Percentiles rank a stretch among this genome's conserved stretches.
These are phyloP conservation scores for Pythium folliculosum DNA, from an alignment of 352 stramenopile species.

Conservation along the genomic window DNA sequence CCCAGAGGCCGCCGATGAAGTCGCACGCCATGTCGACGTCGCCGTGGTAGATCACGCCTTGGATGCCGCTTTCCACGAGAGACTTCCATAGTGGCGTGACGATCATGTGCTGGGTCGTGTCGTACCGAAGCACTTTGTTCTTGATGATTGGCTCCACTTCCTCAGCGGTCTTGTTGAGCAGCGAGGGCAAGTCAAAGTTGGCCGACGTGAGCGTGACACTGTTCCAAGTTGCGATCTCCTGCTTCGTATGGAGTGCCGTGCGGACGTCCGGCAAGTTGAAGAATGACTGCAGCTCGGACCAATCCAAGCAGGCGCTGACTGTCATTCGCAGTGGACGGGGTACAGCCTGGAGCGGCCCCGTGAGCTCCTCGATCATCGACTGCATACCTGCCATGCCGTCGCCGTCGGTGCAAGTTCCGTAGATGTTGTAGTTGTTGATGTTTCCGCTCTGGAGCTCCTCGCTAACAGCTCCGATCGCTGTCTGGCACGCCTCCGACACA, in stretches of 20 bases:
- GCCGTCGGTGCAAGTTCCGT: conserved; percentile 31
- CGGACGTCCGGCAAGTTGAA: conserved; percentile 64
- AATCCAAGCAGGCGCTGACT: conserved; percentile 31
- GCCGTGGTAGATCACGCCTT: conserved; percentile 67
- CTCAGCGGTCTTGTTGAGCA: conserved; percentile 33
- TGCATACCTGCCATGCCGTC: conserved; percentile 12
- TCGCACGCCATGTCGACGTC: conserved; percentile 65
- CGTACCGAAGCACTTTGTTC: conserved; percentile 40
- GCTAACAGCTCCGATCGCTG: conserved; percentile 24
- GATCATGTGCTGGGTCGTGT: conserved; percentile 39
- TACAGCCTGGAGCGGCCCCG: conserved; percentile 21
- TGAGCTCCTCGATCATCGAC: conserved; percentile 23
- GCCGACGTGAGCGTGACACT: conserved; percentile 43
- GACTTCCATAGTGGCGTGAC: conserved; percentile 59
- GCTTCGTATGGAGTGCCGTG: conserved; percentile 72
- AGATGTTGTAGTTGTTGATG: conserved; percentile 68
- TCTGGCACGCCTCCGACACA: not conserved
- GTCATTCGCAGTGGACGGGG: conserved; percentile 37
- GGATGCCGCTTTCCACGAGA: conserved; percentile 42
- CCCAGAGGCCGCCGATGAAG: conserved; percentile 43
- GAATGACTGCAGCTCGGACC: conserved; percentile 35
- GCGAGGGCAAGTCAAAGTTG: conserved; percentile 28
- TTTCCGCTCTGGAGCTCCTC: conserved; percentile 32
- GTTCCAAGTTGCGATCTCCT: conserved; percentile 40
- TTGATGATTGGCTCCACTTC: conserved; percentile 27